A percentile compares a stretch with the other conserved stretches of the same genome.
Conservation (phyloP, 345 rosid genomes). For the Hypericum perforatum region DNA sequence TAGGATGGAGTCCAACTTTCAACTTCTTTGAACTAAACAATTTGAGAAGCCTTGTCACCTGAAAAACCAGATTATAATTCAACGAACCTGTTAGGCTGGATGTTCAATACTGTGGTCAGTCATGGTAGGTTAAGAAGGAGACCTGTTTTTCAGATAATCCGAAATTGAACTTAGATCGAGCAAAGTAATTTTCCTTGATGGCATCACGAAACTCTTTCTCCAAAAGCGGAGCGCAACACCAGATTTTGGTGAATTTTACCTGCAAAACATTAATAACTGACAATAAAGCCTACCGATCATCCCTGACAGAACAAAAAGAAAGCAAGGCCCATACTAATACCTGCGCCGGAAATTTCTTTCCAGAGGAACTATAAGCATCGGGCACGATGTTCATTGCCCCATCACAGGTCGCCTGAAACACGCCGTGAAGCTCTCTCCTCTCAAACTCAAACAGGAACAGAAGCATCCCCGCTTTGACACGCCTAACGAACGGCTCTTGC, state of each 20-base stretch:
- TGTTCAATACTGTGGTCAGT: not conserved
- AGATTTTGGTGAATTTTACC: conserved; percentile 41
- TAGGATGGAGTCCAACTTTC: conserved; percentile 11
- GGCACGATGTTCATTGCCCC: conserved; percentile 57
- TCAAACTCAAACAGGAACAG: conserved; percentile 61
- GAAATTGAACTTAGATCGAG: conserved; percentile 43
- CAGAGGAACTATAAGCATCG: conserved; percentile 36
- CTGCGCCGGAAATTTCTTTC: conserved; percentile 72
- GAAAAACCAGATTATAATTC: conserved; percentile 5
- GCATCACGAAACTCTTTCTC: conserved; percentile 49
- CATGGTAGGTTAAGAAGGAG: conserved; percentile 5
- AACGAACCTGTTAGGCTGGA: not conserved
- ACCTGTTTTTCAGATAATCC: conserved; percentile 74
- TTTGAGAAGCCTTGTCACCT: conserved; percentile 37
- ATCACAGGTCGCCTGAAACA: conserved; percentile 47
- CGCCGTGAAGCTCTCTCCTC: conserved; percentile 55
- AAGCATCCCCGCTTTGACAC: conserved; percentile 61
- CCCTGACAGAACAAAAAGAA: not conserved
- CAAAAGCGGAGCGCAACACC: conserved; percentile 51
- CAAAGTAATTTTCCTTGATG: conserved; percentile 51
- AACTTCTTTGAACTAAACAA: conserved; percentile 35
- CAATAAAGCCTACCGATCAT: not conserved
- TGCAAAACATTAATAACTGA: conserved; percentile 9
- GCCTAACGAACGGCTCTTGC: conserved; percentile 35
- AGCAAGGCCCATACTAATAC: conserved; percentile 18